Percentiles rank a stretch among this genome's conserved stretches.
These are phyloP conservation scores for Boletus rubroflammeus DNA, from an alignment of 768 basidiomycete genomes.

Conservation along the genomic window DNA sequence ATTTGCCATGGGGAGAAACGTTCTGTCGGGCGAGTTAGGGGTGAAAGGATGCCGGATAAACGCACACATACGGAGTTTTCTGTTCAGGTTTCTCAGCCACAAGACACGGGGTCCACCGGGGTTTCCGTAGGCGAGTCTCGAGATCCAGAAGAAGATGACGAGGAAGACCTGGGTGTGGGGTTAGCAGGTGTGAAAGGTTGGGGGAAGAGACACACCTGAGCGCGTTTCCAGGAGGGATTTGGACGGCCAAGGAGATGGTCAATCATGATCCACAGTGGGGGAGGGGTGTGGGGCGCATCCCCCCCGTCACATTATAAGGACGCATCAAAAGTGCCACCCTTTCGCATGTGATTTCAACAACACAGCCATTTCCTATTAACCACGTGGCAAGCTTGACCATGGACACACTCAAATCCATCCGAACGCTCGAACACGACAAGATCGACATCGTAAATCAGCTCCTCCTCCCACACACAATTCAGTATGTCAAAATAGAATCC, in stretches of 20 bases:
- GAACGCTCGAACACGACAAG: conserved; percentile 38
- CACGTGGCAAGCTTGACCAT: conserved; percentile 6
- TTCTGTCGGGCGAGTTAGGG: conserved; percentile 37
- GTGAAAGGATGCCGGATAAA: neutral
- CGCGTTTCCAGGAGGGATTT: conserved; percentile 83
- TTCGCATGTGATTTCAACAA: conserved; percentile 38
- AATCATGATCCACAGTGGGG: conserved; percentile 58
- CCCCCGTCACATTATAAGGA: conserved; percentile 6
- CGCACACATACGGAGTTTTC: conserved; percentile 50
- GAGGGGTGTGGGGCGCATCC: neutral
- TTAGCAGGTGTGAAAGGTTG: neutral
- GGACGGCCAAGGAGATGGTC: conserved; percentile 90
- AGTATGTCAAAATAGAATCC: conserved; percentile 62
- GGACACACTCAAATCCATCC: conserved; percentile 39
- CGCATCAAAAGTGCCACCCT: neutral
- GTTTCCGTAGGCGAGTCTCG: conserved; percentile 67
- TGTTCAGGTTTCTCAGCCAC: conserved; percentile 59
- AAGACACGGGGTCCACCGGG: conserved; percentile 62
- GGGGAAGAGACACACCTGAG: conserved; percentile 51
- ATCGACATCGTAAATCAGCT: conserved; percentile 93
- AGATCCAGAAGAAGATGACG: conserved; percentile 89
- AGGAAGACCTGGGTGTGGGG: conserved; percentile 65
- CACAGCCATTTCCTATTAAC: conserved; percentile 16
- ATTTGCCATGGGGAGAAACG: conserved; percentile 97
- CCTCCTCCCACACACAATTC: conserved; percentile 71